Base-by-base conservation (phyloP, 768 basidiomycete genomes). In the Crucibulum laeve region DNA sequence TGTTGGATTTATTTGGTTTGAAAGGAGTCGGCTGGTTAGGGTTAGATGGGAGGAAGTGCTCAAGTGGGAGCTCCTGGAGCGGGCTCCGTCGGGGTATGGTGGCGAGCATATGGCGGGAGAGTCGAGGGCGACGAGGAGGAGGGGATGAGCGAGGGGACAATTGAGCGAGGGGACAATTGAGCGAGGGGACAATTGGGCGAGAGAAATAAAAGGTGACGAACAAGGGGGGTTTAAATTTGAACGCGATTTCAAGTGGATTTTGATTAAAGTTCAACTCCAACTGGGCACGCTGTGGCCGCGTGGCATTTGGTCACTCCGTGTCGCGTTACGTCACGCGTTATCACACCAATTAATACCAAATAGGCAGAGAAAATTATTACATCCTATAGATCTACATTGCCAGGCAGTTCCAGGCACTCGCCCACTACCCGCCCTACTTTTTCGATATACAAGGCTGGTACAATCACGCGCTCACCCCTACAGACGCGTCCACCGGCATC, bases 41-140 rank as follows among this genome's bases (percentile, higher is more conserved):
- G 49, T 68, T 57, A 19, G 56, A 44, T 28, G 62, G 62, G 24
- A 77, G 54, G 62, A 82, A 84, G 10, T 56, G 68, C 22, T 79
- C 78, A 34, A 86, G 65, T 45, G 83, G 74, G 42, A 83, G 62
- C 26, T 84, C 83, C 52, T 70, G 60, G 24, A 87, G 72, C 25
- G 83, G 83, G n/a, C 76, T 76, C 19, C 63, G 68, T 43, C 67
- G 69, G 46, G 48, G 59, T 67, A 67, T 70, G 53, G 40, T 19
- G 23, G 8, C 8, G 17, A 11, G 35, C 35, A 36, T 6, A 10
- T 36, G 35, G 42, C 21, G 32, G 42, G 37, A 30, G 49, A 32
- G 19, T 7, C 11, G 23, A 24, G 30, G 46, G 32, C 34, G 49
- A 38, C 45, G 44, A 47, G 37, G 40, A 26, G 46, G 43, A 40